Evolutionary conservation across 2,329 filamentous ascomycete species (phyloP).

Genomic region (Fusarium protoensiforme): DNA sequence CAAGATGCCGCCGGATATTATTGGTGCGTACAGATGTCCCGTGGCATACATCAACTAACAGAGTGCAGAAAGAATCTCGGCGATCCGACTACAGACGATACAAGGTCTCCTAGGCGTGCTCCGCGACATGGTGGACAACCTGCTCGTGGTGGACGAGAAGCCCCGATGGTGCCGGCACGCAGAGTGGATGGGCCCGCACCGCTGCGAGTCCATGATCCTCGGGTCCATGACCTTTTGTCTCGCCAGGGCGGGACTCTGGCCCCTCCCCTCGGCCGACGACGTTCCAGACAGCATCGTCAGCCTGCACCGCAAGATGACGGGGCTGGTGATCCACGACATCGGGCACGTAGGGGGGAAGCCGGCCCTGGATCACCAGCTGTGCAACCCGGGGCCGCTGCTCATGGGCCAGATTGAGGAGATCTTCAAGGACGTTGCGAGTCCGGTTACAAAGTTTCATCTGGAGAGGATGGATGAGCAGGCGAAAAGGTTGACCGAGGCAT

Average conservation of each 20-base stretch:
- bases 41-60: too few species aligned
- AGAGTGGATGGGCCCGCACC: conserved; percentile 48
- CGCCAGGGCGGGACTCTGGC: conserved; percentile 47
- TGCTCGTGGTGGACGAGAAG: conserved; percentile 44
- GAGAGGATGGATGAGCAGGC: conserved; percentile 15
- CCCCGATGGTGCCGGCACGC: conserved; percentile 49
- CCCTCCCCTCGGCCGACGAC: conserved; percentile 40
- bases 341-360: conserved; percentile 15
- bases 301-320: conserved; percentile 39
- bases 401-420: conserved; percentile 32
- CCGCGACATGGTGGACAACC: conserved; percentile 37
- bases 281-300: conserved; percentile 39
- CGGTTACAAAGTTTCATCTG: conserved; percentile 9
- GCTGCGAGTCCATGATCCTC: conserved; percentile 52
- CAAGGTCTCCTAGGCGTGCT: conserved; percentile 39
- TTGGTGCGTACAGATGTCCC: conserved; percentile 11
- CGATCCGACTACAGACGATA: conserved; percentile 29
- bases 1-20: conserved; percentile 20
- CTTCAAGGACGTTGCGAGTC: conserved; percentile 29
- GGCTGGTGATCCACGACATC: conserved; percentile 43
- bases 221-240: conserved; percentile 50
- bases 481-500: not conserved
- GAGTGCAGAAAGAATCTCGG: conserved; percentile 31
- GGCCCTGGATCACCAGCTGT: conserved; percentile 21
- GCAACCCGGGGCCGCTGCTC: conserved; percentile 36